Conservation (phyloP, 2,329 filamentous ascomycete species). For the Aspergillus ochraceoroseus region DNA sequence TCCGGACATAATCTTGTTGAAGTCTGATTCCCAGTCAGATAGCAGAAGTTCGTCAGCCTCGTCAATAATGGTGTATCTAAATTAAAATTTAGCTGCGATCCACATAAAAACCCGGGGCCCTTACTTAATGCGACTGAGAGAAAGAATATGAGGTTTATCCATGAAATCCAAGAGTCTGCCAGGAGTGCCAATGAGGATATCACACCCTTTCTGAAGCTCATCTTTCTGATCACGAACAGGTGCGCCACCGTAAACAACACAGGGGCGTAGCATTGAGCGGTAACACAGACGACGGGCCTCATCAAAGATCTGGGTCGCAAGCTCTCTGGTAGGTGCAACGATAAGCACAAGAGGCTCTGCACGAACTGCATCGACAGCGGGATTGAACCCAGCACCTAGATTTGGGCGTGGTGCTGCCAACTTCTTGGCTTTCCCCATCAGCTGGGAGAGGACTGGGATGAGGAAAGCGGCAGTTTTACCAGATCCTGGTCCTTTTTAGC, state of each 20-base stretch:
- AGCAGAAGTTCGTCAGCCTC: constrained; percentile 92
- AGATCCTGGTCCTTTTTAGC: constrained; percentile 59
- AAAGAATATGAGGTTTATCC: constrained; percentile 62
- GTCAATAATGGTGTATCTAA: constrained; percentile 68
- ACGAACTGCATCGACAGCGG: constrained; percentile 51
- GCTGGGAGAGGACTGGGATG: constrained; percentile 77
- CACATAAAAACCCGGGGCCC: constrained; percentile 5
- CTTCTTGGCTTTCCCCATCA: constrained; percentile 95
- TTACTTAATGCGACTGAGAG: constrained; percentile 70
- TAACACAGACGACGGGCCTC: constrained; percentile 92
- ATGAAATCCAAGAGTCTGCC: constrained; percentile 85
- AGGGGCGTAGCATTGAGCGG: constrained; percentile 87
- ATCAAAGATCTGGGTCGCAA: constrained; percentile 92
- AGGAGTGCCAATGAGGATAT: constrained; percentile 81
- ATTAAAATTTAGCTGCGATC: not conserved
- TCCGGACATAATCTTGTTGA: constrained; percentile 71
- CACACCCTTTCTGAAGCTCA: constrained; percentile 77
- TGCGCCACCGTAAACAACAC: constrained; percentile 80
- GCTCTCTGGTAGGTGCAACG: constrained; percentile 79
- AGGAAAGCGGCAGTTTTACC: constrained; percentile 94
- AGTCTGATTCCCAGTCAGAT: constrained; percentile 69
- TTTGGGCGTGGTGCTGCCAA: constrained; percentile 70
- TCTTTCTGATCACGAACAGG: constrained; percentile 64
- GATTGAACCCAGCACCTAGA: constrained; percentile 50
- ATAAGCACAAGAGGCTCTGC: constrained; percentile 87